Conservation (phyloP, 306 rosid genomes). For the Mimosa bimucronata region DNA sequence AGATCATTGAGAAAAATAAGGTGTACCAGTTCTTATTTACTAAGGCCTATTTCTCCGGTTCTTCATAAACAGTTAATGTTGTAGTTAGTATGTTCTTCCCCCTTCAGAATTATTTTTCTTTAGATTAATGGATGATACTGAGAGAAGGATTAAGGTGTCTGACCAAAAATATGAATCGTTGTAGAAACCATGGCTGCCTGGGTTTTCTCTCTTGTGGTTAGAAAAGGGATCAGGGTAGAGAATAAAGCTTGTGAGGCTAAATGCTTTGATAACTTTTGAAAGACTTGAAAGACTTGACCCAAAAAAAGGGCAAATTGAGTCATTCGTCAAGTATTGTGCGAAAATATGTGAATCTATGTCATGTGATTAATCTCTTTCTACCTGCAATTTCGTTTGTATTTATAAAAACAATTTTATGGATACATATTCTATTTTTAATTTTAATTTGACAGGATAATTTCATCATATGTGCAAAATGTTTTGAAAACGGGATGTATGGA, state of each 20-base stretch:
- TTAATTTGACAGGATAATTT: conserved; percentile 64
- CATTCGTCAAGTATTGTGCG: background rate
- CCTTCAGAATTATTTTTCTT: background rate
- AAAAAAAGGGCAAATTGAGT: background rate
- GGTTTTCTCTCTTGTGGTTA: background rate
- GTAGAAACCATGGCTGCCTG: background rate
- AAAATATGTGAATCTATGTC: background rate
- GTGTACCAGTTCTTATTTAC: background rate
- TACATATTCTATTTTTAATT: conserved; percentile 34
- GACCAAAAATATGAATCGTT: background rate
- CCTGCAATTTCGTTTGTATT: conserved; percentile 13
- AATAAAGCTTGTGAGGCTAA: background rate
- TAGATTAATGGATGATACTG: background rate
- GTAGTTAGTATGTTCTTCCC: background rate
- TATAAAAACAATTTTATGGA: background rate
- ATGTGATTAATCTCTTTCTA: conserved; percentile 1
- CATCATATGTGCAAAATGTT: conserved; percentile 67
- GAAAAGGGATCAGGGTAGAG: background rate
- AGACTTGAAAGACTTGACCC: background rate
- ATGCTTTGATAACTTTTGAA: background rate
- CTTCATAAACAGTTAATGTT: background rate
- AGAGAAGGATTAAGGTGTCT: background rate
- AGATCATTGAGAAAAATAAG: background rate
- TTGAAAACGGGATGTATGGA: conserved; percentile 67
- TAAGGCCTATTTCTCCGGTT: background rate